phyloP scores from a whole-genome alignment of 148 eudicot genomes.

The Dianthus caryophyllus region DNA sequence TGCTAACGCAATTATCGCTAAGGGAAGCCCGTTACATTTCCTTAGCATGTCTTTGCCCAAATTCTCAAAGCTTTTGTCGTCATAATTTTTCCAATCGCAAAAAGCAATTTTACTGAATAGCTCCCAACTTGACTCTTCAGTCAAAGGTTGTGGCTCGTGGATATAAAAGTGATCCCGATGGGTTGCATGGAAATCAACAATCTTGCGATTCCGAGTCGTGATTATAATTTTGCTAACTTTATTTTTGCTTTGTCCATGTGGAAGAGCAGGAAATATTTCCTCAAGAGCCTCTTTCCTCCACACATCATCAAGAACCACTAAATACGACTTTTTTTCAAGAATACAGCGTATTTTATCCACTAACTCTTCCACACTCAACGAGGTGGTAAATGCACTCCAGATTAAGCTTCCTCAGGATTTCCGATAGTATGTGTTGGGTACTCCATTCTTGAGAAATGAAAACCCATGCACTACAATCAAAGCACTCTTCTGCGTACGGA shows the following conservation, averaged over 20 bases:
- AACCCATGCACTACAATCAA: slow-evolving; percentile 25
- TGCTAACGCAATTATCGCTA: slow-evolving; percentile 35
- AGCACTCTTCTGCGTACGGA: slow-evolving; percentile 11
- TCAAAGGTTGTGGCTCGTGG: slow-evolving; percentile 23
- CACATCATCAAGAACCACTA: slow-evolving; percentile 39
- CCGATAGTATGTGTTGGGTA: slow-evolving; percentile 16
- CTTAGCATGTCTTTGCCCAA: slow-evolving; percentile 33
- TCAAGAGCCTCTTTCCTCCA: slow-evolving; percentile 29
- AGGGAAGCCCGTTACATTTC: slow-evolving; percentile 34
- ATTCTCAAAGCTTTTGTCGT: slow-evolving; percentile 6
- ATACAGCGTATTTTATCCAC: slow-evolving; percentile 16
- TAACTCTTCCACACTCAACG: slow-evolving; percentile 16
- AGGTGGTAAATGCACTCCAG: background rate
- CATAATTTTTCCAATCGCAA: background rate
- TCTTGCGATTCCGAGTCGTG: slow-evolving; percentile 28
- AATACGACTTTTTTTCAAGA: slow-evolving; percentile 14
- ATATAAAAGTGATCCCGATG: slow-evolving; percentile 5
- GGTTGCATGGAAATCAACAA: background rate
- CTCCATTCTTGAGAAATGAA: slow-evolving; percentile 33
- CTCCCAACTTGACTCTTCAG: slow-evolving; percentile 33
- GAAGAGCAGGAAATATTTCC: slow-evolving; percentile 23
- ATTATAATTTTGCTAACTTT: slow-evolving; percentile 30
- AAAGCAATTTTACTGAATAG: slow-evolving; percentile 28
- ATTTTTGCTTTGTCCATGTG: background rate
- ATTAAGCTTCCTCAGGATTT: slow-evolving; percentile 22